These are phyloP conservation scores for Silene latifolia DNA, from an alignment of 148 eudicot species.

Conservation along the genomic window DNA sequence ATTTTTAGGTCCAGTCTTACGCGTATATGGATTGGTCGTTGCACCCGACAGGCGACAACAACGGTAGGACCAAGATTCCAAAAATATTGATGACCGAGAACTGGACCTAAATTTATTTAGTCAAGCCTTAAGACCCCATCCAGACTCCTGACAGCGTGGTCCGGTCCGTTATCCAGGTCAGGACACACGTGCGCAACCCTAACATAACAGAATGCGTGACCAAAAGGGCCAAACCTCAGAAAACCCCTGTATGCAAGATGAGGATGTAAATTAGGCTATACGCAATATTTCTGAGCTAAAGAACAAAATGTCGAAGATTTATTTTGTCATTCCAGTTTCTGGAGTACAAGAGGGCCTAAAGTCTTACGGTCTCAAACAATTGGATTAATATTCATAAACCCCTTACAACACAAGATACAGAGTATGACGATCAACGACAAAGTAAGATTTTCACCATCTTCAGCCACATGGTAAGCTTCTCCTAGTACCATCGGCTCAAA, in stretches of 20 bases:
- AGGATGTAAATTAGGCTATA: background rate
- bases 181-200: no score
- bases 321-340: slow-evolving; percentile 9
- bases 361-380: background rate
- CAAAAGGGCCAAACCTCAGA: no score
- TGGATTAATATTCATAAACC: background rate
- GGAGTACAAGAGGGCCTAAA: background rate
- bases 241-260: background rate
- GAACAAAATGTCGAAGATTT: background rate
- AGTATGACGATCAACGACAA: background rate
- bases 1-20: no score
- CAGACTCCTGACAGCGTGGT: no score
- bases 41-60: no score
- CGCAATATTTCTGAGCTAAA: background rate
- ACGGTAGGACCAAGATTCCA: no score
- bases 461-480: background rate
- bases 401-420: slow-evolving; percentile 13
- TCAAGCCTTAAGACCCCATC: no score
- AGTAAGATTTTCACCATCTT: slow-evolving; percentile 4
- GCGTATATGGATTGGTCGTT: no score
- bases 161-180: no score
- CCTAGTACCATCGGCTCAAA: background rate
- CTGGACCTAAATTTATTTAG: no score
- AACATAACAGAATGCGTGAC: no score
- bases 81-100: no score